Evolutionary conservation across 2,329 filamentous ascomycete species (phyloP), one percentile per base, ranked within the genome.

Genomic region (Stemphylium vesicarium): DNA sequence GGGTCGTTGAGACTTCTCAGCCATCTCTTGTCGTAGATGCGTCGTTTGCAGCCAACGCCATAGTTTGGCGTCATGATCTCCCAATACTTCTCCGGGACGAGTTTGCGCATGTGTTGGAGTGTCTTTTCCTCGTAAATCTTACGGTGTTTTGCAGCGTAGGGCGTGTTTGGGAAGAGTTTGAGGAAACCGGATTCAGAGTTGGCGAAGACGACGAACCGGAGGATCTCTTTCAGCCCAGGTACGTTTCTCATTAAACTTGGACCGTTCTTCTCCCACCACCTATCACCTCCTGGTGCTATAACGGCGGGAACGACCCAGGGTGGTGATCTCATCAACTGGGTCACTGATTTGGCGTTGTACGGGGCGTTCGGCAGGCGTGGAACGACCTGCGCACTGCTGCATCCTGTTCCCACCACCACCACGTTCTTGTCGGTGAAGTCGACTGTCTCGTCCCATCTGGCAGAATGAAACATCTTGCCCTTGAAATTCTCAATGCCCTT

Each of bases 11-110:
- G 71, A 36, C 78, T 77, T 12, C 76, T 63, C 16, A 85, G 78
- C 76, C 87, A 89, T 1, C 77, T 77, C 2, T 80, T 77, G 54
- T 88, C 85, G 48, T 83, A 82, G 50, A 89, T 82, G 12, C 85
- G 79, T n/a, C 87, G 76, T 73, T 88, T 89, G 74, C 86, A 88
- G 1, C 85, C 85, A 12, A 88, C 71, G 39, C 81, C 79, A 52
- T 86, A 89, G 44, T 88, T 80, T 0, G 87, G 87, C 0, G 85
- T 84, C 32, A 89, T 68, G 6, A 86, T 78, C 26, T 85, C 81
- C 57, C 85, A 83, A 55, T 88, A 89, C 69, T 86, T 82, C 44
- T 81, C 74, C 0, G 87, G 87, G 0, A 82, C 83, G 1, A 70
- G 75, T 4, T 69, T 64, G 53, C 77, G 80, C 77, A 86, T 80